These are phyloP conservation scores for Penicillium psychrofluorescens DNA, from an alignment of 495 filamentous ascomycete species.

Conservation along the genomic window DNA sequence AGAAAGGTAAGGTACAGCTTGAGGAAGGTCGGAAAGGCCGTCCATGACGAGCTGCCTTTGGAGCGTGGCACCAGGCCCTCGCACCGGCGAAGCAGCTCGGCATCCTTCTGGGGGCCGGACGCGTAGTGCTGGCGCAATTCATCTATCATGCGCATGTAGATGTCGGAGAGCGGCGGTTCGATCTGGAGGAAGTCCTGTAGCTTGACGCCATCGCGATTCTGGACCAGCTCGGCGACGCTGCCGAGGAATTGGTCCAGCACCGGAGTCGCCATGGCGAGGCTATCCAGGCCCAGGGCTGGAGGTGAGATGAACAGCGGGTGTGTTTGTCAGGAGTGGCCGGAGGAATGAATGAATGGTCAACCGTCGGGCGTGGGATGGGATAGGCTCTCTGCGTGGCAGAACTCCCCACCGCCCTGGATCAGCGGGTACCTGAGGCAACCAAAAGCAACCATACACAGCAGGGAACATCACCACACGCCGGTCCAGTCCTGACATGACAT, in stretches of 20 bases:
- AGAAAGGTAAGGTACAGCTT: constrained; percentile 73
- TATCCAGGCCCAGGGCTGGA: no score
- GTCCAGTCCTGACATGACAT: no score
- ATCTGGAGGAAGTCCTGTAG: constrained; percentile 54
- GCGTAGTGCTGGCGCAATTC: constrained; percentile 57
- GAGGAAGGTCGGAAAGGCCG: constrained; percentile 67
- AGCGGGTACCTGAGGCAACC: no score
- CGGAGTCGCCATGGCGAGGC: constrained; percentile 23
- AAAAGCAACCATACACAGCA: no score
- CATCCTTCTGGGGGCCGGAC: constrained; percentile 36
- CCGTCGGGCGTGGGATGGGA: no score
- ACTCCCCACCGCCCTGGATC: no score
- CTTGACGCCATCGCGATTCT: constrained; percentile 43
- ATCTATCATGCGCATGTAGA: constrained; percentile 58
- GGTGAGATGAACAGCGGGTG: no score
- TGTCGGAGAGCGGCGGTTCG: constrained; percentile 56
- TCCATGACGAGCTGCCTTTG: constrained; percentile 61
- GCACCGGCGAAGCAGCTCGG: constrained; percentile 52
- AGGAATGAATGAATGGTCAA: neutral
- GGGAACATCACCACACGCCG: no score
- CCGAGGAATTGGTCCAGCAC: constrained; percentile 50
- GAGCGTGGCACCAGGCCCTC: constrained; percentile 48
- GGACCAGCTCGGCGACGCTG: constrained; percentile 46
- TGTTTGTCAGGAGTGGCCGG: neutral
- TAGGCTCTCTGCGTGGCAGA: no score